A percentile compares a stretch with the other conserved stretches of the same genome.
Conservation (phyloP, 768 basidiomycete genomes). For the Pisolithus orientalis region DNA sequence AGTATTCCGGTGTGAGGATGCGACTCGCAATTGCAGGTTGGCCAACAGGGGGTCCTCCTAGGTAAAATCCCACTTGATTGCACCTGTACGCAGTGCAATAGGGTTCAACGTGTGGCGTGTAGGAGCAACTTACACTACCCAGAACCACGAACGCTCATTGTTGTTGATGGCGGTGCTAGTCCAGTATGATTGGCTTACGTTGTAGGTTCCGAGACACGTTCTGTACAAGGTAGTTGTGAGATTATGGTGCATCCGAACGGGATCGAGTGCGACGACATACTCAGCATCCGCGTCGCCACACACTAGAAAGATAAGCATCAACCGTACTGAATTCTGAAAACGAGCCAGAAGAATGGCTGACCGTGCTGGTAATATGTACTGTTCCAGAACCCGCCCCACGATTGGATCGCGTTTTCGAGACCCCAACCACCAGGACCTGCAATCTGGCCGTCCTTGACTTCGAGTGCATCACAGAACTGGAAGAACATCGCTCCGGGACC, state of each 20-base stretch:
- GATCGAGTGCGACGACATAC: constrained; percentile 31
- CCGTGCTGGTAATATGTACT: constrained; percentile 39
- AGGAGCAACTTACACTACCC: constrained; percentile 49
- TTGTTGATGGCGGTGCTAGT: constrained; percentile 55
- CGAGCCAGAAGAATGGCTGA: constrained; percentile 25
- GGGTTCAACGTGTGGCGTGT: not conserved
- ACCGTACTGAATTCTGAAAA: not conserved
- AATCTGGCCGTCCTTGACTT: constrained; percentile 32
- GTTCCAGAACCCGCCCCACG: constrained; percentile 59
- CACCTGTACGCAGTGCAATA: constrained; percentile 37
- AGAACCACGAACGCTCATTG: constrained; percentile 55
- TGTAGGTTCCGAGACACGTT: constrained; percentile 37
- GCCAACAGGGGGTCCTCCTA: constrained; percentile 31
- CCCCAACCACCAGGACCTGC: constrained; percentile 54
- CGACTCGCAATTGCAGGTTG: constrained; percentile 31
- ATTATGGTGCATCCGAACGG: constrained; percentile 8
- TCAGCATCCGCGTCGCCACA: constrained; percentile 42
- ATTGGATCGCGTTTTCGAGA: constrained; percentile 48
- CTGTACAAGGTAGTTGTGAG: constrained; percentile 26
- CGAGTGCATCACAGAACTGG: constrained; percentile 35
- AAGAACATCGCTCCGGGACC: constrained; percentile 36
- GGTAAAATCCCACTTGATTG: constrained; percentile 57
- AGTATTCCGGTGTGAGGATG: constrained; percentile 25
- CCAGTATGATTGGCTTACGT: constrained; percentile 36
- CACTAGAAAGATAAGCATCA: constrained; percentile 30